Conservation (phyloP, 2,329 filamentous ascomycete genomes). For the Nemania abortiva region DNA sequence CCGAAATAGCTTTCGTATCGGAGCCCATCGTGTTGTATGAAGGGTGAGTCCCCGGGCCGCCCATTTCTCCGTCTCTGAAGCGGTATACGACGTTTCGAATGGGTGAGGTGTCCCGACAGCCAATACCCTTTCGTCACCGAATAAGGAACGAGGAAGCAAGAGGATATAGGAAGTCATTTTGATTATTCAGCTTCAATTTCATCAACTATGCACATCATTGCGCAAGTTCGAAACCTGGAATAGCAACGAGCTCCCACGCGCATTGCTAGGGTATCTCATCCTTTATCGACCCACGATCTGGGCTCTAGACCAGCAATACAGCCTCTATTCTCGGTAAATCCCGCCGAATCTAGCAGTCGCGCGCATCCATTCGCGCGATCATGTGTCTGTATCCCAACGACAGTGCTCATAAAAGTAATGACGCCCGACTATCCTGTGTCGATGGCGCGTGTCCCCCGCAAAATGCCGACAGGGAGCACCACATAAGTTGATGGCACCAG, state of each 20-base stretch:
- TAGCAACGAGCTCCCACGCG: background rate
- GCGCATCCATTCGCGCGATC: background rate
- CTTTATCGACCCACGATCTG: constrained; percentile 8
- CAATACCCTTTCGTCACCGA: background rate
- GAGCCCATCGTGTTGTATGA: constrained; percentile 30
- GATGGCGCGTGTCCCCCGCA: background rate
- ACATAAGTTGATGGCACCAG: constrained; percentile 34
- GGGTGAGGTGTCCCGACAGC: background rate
- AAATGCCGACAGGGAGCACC: constrained; percentile 6
- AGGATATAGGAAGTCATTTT: background rate
- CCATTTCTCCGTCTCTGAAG: constrained; percentile 5
- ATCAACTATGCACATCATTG: constrained; percentile 22
- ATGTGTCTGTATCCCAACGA: background rate
- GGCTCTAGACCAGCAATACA: background rate
- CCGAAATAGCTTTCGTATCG: constrained; percentile 12
- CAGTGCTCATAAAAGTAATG: background rate
- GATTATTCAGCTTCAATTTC: constrained; percentile 17
- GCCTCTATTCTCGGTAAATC: background rate
- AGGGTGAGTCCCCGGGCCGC: background rate
- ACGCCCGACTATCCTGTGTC: background rate
- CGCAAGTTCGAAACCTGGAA: constrained; percentile 3
- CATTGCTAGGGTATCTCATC: background rate
- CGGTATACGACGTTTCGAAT: background rate
- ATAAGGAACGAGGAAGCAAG: background rate
- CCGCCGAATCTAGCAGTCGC: background rate